phyloP scores from a whole-genome alignment of 257 asterid genomes.

The Buddleja alternifolia region DNA sequence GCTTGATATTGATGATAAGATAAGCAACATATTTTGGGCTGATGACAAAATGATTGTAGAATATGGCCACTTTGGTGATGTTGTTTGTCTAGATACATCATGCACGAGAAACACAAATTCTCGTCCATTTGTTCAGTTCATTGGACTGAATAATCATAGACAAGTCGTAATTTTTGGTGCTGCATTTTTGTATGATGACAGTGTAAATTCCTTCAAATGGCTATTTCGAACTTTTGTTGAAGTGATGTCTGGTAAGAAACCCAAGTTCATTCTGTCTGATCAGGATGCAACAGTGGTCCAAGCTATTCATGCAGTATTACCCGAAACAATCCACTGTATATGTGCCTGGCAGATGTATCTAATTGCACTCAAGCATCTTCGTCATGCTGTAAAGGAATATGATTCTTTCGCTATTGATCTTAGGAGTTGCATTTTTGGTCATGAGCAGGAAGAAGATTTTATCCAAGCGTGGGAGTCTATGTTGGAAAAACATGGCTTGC shows the following conservation, averaged over 20 bases:
- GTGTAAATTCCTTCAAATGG: constrained; percentile 60
- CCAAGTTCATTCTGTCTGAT: constrained; percentile 60
- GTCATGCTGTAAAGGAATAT: constrained; percentile 43
- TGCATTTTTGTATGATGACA: constrained; percentile 60
- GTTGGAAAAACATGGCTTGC: constrained; percentile 54
- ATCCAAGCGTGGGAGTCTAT: constrained; percentile 51
- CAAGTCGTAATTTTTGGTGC: constrained; percentile 61
- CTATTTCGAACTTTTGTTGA: constrained; percentile 55
- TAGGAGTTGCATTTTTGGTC: constrained; percentile 50
- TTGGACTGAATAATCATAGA: constrained; percentile 60
- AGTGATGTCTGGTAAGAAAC: constrained; percentile 56
- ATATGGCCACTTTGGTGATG: constrained; percentile 62
- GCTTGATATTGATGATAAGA: constrained; percentile 57
- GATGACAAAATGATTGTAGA: constrained; percentile 60
- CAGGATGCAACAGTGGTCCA: constrained; percentile 62
- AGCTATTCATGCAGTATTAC: constrained; percentile 63
- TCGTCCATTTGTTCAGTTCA: constrained; percentile 54
- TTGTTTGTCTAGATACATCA: constrained; percentile 60
- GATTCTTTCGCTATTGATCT: constrained; percentile 47
- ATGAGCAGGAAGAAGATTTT: constrained; percentile 64
- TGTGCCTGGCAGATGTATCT: constrained; percentile 65
- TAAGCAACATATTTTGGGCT: constrained; percentile 69
- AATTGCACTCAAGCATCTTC: constrained; percentile 59
- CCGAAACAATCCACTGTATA: constrained; percentile 56
- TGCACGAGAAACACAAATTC: constrained; percentile 42